Percentiles rank a stretch among this genome's conserved stretches.
Evolutionary conservation across 1,284 basidiomycete genomes (phyloP).

Genomic region (Moniliophthora roreri): DNA sequence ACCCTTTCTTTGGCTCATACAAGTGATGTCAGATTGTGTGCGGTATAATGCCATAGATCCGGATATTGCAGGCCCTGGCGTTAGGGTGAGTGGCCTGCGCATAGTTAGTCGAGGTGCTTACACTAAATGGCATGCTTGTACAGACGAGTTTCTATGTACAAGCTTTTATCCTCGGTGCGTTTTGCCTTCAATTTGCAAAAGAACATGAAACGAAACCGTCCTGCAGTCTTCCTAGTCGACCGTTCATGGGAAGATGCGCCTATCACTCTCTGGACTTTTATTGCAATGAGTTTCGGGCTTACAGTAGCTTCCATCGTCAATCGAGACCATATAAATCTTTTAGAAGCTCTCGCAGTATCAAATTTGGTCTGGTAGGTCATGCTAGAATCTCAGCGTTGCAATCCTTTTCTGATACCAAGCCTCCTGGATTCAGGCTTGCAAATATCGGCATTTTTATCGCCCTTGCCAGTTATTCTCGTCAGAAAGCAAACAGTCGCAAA

Average conservation of each 20-base stretch:
- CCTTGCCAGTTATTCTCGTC: conserved; percentile 38
- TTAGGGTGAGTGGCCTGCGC: conserved; percentile 20
- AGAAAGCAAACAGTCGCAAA: conserved; percentile 27
- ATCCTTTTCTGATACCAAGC: neutral
- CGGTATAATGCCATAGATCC: conserved; percentile 21
- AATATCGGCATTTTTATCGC: conserved; percentile 41
- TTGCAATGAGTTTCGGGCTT: conserved; percentile 38
- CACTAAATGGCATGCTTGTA: neutral
- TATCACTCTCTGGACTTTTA: conserved; percentile 40
- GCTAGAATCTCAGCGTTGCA: neutral
- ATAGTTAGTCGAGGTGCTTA: neutral
- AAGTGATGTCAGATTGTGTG: neutral
- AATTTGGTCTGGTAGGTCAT: conserved; percentile 36
- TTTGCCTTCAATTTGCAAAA: neutral
- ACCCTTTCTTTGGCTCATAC: neutral
- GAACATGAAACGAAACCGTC: neutral
- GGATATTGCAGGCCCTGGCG: conserved; percentile 40
- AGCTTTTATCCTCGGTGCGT: conserved; percentile 34
- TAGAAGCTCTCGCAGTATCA: conserved; percentile 38
- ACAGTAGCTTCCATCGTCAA: conserved; percentile 36
- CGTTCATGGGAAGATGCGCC: conserved; percentile 40
- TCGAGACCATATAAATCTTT: conserved; percentile 29
- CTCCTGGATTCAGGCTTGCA: conserved; percentile 28
- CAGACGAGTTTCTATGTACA: conserved; percentile 41
- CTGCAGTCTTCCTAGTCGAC: conserved; percentile 34